These are phyloP conservation scores for Phytophthora quininea DNA, from an alignment of 352 stramenopile species.

Conservation along the genomic window DNA sequence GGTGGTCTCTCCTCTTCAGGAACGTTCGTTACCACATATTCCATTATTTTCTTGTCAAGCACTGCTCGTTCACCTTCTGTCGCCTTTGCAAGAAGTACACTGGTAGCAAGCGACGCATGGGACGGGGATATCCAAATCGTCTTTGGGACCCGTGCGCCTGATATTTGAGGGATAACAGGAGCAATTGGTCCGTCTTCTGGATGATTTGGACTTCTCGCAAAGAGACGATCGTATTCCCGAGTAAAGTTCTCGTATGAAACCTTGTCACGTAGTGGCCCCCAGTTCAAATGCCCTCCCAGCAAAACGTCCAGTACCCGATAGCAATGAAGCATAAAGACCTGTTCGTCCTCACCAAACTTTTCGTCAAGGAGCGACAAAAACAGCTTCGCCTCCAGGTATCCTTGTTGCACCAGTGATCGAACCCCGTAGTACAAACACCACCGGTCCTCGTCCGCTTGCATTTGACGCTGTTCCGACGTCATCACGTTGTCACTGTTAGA, in stretches of 20 bases:
- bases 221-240: constrained; percentile 49
- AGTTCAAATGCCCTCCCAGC: constrained; percentile 59
- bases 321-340: constrained; percentile 92
- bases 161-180: not conserved
- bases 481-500: constrained; percentile 16
- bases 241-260: constrained; percentile 66
- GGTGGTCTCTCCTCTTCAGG: constrained; percentile 57
- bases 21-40: constrained; percentile 72
- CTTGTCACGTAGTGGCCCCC: constrained; percentile 62
- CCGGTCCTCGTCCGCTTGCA: constrained; percentile 86
- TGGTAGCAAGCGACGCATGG: constrained; percentile 74
- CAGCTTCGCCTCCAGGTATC: constrained; percentile 89
- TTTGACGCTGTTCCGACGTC: constrained; percentile 43
- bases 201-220: constrained; percentile 3
- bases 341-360: constrained; percentile 92
- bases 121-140: constrained; percentile 85
- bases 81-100: constrained; percentile 74
- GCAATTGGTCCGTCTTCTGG: not conserved
- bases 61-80: constrained; percentile 59
- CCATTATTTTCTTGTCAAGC: constrained; percentile 70
- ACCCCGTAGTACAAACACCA: constrained; percentile 95
- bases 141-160: constrained; percentile 48
- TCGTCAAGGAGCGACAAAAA: constrained; percentile 94
- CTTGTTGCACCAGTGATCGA: constrained; percentile 82
- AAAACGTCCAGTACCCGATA: constrained; percentile 83